Conservation (phyloP, 768 basidiomycete genomes). For the Naganishia antarctica region DNA sequence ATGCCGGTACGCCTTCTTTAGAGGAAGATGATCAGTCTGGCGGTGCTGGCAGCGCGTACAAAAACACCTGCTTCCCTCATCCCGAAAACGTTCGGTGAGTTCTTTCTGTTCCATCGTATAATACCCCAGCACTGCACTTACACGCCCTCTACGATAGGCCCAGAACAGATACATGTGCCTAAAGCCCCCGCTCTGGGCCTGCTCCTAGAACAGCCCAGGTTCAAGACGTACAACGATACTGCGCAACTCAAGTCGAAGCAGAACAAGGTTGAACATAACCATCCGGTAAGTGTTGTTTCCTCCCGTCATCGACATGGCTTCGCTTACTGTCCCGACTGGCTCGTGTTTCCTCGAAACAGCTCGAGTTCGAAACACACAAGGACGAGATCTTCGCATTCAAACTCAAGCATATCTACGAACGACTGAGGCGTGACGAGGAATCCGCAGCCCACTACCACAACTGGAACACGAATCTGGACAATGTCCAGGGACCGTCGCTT, state of each 20-base stretch:
- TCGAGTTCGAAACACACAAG: slow-evolving; percentile 67
- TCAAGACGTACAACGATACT: slow-evolving; percentile 51
- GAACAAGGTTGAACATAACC: slow-evolving; percentile 50
- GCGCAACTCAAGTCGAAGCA: slow-evolving; percentile 47
- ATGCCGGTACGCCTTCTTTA: slow-evolving; percentile 48
- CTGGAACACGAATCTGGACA: slow-evolving; percentile 14
- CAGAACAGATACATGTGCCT: slow-evolving; percentile 72
- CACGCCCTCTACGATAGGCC: slow-evolving; percentile 39
- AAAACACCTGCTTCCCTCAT: slow-evolving; percentile 69
- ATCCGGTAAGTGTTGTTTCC: slow-evolving; percentile 14
- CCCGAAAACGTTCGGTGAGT: slow-evolving; percentile 61
- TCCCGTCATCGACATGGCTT: no score
- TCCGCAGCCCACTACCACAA: slow-evolving; percentile 17
- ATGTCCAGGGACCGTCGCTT: slow-evolving; percentile 7
- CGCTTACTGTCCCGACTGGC: no score
- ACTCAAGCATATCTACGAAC: slow-evolving; percentile 73
- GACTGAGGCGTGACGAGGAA: slow-evolving; percentile 80
- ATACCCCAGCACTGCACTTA: neutral
- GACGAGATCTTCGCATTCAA: slow-evolving; percentile 76
- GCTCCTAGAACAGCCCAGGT: slow-evolving; percentile 64
- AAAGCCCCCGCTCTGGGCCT: slow-evolving; percentile 95
- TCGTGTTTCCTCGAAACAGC: no score
- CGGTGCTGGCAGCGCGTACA: slow-evolving; percentile 74
- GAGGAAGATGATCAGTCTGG: slow-evolving; percentile 93
- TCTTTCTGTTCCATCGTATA: neutral